Conservation (phyloP, 2,329 filamentous ascomycete species). For the Emergomyces orientalis region DNA sequence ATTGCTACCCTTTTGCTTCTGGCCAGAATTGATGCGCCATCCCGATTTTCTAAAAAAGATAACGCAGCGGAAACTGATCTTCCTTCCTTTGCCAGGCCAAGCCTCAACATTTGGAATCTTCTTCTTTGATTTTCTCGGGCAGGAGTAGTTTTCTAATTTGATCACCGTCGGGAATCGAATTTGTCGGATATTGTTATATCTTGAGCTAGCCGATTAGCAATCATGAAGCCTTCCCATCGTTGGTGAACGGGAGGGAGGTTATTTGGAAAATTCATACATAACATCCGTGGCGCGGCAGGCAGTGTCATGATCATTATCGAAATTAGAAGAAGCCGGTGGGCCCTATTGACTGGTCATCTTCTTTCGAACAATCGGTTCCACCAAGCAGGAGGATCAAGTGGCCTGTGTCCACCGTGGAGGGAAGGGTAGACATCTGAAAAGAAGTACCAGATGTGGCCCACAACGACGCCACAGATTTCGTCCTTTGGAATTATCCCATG, state of each 20-base stretch:
- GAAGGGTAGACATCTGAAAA: constrained; percentile 95
- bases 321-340: constrained; percentile 32
- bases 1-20: neutral
- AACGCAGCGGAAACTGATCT: neutral
- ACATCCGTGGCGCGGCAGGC: constrained; percentile 23
- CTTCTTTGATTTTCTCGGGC: neutral
- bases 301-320: constrained; percentile 50
- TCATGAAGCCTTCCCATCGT: neutral
- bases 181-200: neutral
- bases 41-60: neutral
- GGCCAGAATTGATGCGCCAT: neutral
- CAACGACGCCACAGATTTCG: constrained; percentile 88
- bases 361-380: constrained; percentile 77
- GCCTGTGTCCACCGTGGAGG: constrained; percentile 71
- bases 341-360: constrained; percentile 28
- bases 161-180: neutral
- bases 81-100: neutral
- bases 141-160: neutral
- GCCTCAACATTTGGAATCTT: neutral
- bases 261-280: neutral
- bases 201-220: neutral
- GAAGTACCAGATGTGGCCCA: constrained; percentile 97
- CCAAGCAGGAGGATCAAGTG: constrained; percentile 80
- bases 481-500: constrained; percentile 87
- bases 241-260: neutral